Evolutionary conservation across 306 rosid genomes (phyloP), one percentile per base, ranked within the genome.

Genomic region (Astragalus glycyphyllos): DNA sequence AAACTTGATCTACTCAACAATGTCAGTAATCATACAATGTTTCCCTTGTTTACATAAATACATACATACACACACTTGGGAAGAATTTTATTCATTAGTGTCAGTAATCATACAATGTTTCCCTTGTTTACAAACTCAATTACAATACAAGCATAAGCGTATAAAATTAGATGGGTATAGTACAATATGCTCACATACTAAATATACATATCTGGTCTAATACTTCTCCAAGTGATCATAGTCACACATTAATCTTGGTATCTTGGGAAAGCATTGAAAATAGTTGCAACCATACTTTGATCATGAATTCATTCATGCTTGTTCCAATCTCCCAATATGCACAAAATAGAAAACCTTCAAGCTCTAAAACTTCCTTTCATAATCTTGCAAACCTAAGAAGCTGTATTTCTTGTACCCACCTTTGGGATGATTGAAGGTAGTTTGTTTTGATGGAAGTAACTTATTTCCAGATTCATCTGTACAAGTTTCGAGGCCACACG

Each of bases 361-460:
- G 76, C 37, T 40, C 63, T 15, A 29, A 58, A 69, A 56, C 63
- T 73, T 38, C 40, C 72, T 63, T 60, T 86, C 86, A 72, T 79
- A 84, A 62, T 79, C 72, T 72, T 84, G 85, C 75, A 80, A 77
- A 62, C 92, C 91, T 71, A 66, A 50, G 75, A 88, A 83, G 61
- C 80, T 68, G 76, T 79, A 81, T 68, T 73, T 71, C 41, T 72
- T 85, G 71, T 83, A 84, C 78, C 75, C 85, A 11, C 51, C 86
- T 74, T 85, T 89, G 46, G 97, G 97, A 58, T 66, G 73, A 60
- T 70, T 68, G 70, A 87, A 89, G 15, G 92, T 87, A 20, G 84
- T 72, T 76, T 94, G 98, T 82, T 90, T 94, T 68, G 88, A 81
- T 29, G 90, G 88, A 57, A 94, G 80, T 37, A 80, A 70, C 75